A percentile compares a stretch with the other conserved stretches of the same genome.
phyloP scores from a whole-genome alignment of 306 rosid species.

The Hippophae gyantsensis region DNA sequence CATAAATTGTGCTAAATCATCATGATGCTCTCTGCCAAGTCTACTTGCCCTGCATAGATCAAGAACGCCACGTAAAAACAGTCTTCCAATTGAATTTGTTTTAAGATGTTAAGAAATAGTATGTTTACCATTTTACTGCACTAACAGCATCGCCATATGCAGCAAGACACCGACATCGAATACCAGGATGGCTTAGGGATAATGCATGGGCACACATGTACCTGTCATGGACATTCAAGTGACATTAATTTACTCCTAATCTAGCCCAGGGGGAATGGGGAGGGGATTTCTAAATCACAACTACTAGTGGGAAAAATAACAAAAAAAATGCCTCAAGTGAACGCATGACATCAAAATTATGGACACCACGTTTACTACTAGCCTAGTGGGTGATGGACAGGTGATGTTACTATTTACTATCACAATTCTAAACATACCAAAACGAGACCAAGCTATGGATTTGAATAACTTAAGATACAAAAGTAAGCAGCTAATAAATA shows the following conservation, averaged over 20 bases:
- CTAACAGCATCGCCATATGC: slow-evolving; percentile 98
- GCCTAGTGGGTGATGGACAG: too few species aligned
- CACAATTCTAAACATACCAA: too few species aligned
- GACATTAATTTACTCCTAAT: not conserved
- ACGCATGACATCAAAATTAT: too few species aligned
- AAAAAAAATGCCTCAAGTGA: too few species aligned
- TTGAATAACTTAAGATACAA: too few species aligned
- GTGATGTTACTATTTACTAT: too few species aligned
- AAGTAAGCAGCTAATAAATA: too few species aligned
- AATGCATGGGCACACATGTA: slow-evolving; percentile 97
- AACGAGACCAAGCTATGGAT: too few species aligned
- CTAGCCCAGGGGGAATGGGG: too few species aligned
- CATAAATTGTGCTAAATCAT: slow-evolving; percentile 95
- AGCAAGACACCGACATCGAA: slow-evolving; percentile 97
- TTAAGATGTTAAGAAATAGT: slow-evolving; percentile 8
- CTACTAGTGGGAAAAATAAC: too few species aligned
- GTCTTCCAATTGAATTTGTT: not conserved
- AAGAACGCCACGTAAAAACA: slow-evolving; percentile 18
- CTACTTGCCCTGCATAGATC: slow-evolving; percentile 84
- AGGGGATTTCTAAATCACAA: too few species aligned
- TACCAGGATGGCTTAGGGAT: slow-evolving; percentile 92
- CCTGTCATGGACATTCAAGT: slow-evolving; percentile 37
- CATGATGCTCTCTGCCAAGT: slow-evolving; percentile 97
- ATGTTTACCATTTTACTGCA: slow-evolving; percentile 83
- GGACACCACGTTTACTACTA: too few species aligned